Conservation (phyloP, 2,329 filamentous ascomycete species). For the Trichoderma cornu-damae region DNA sequence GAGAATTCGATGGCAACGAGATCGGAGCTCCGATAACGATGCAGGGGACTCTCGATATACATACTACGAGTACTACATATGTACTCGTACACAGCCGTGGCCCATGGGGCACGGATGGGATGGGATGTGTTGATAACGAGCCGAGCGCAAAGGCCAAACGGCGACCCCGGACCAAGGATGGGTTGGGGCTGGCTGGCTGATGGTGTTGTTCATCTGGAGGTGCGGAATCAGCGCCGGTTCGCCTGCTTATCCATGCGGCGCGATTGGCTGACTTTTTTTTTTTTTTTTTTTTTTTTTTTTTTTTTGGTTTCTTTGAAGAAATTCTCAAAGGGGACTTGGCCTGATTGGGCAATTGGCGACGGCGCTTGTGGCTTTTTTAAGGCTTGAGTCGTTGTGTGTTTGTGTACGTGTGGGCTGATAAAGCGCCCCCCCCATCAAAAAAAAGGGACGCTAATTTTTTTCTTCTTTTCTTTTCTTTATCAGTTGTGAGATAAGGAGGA, state of each 20-base stretch:
- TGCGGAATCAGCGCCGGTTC: neutral
- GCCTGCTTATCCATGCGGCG: conserved; percentile 3
- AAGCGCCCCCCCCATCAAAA: neutral
- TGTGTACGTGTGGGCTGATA: neutral
- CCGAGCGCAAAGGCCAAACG: neutral
- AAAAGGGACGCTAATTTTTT: neutral
- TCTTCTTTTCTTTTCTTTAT: too few relatives aligned
- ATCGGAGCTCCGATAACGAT: neutral
- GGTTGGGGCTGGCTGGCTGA: too few relatives aligned
- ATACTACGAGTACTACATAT: too few relatives aligned
- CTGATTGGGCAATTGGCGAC: neutral
- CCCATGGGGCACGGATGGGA: neutral
- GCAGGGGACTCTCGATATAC: neutral
- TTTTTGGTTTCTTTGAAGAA: neutral
- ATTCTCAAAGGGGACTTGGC: neutral
- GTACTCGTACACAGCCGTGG: too few relatives aligned
- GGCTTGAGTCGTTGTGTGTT: neutral
- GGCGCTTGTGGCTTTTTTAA: neutral
- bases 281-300: neutral
- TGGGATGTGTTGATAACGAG: conserved; percentile 10
- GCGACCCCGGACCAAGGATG: conserved; percentile 1
- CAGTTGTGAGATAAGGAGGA: too few relatives aligned
- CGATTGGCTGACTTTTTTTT: neutral
- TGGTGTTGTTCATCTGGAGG: neutral
- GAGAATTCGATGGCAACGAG: neutral